A percentile compares a stretch with the other conserved stretches of the same genome.
phyloP scores from a whole-genome alignment of 179 eudicot species.

The Actinidia polygama region DNA sequence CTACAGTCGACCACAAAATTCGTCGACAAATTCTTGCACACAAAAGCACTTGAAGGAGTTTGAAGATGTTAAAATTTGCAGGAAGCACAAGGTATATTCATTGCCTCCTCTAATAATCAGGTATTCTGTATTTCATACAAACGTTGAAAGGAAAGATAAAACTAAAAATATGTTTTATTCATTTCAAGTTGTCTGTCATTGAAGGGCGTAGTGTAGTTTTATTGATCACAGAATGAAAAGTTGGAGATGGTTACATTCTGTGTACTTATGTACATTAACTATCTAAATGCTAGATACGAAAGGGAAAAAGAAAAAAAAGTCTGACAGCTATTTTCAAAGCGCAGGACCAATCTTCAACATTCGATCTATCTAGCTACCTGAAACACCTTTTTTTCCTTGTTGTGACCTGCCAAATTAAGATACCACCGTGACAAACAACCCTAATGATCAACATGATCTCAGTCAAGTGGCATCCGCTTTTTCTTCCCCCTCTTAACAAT shows the following conservation, averaged over 20 bases:
- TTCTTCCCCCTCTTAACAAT: too few species aligned
- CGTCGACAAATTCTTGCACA: slow-evolving; percentile 14
- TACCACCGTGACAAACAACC: too few species aligned
- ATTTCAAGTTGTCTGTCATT: neutral
- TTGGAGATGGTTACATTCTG: neutral
- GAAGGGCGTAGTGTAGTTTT: neutral
- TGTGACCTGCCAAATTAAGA: too few species aligned
- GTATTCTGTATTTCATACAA: neutral
- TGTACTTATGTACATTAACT: neutral
- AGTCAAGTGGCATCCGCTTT: too few species aligned
- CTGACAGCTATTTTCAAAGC: too few species aligned
- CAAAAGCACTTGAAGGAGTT: neutral
- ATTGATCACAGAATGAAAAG: neutral
- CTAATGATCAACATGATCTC: too few species aligned
- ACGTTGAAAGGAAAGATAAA: neutral
- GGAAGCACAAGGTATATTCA: neutral
- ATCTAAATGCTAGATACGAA: neutral
- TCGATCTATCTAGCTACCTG: too few species aligned
- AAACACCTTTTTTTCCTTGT: too few species aligned
- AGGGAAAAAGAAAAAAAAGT: too few species aligned
- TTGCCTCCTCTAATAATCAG: neutral
- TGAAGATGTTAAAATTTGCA: neutral
- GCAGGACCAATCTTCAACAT: too few species aligned
- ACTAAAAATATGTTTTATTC: neutral
- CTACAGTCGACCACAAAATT: slow-evolving; percentile 46